Evolutionary conservation across 139 green algal species (phyloP), one percentile per base, ranked within the genome.

Genomic region (Chlamydomonas schloesseri): DNA sequence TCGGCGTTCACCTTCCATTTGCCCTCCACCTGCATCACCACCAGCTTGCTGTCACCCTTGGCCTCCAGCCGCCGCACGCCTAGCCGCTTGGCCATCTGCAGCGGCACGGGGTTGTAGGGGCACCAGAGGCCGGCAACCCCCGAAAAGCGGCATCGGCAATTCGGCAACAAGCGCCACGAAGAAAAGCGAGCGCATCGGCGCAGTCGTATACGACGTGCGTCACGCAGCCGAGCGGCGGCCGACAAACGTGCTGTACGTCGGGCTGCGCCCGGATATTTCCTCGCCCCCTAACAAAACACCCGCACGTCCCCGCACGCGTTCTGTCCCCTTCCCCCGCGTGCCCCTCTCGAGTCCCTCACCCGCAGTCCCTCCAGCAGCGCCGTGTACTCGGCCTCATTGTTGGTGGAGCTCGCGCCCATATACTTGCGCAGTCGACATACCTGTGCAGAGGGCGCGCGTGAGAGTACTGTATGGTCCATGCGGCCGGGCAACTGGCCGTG

Each of bases 341-440:
- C n/a, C n/a, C n/a, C n/a, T n/a, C n/a, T n/a, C n/a, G n/a, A 15
- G 17, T 0, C 8, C 26, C 75, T 37, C 69, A 79, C 81, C 81
- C 33, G 33, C 11, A 87, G 68, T 4, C 81, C 81, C 68, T 87
- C 81, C 6, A 87, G 33, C 34, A 87, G 70, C 31, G 81, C 69
- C 10, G 69, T 79, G 50, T 79, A 87, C 53, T 87, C 81, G 33
- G 81, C 81, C 69, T 87, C 81, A 69, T 87, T 87, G 81, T 87
- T 87, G 81, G 81, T 87, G 53, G 2, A 34, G 3, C 11, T 26
- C 14, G 33, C 21, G 80, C 81, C 81, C 81, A 87, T 65, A 69
- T 72, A 87, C 69, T 72, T 80, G 42, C 81, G 81, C 69, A 87
- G 69, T 26, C 53, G 53, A 53, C 69, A 78, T 15, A 79, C 81